phyloP scores from a whole-genome alignment of 192 early-diverging fungal species.

The Thoreauomyces humboldtii region DNA sequence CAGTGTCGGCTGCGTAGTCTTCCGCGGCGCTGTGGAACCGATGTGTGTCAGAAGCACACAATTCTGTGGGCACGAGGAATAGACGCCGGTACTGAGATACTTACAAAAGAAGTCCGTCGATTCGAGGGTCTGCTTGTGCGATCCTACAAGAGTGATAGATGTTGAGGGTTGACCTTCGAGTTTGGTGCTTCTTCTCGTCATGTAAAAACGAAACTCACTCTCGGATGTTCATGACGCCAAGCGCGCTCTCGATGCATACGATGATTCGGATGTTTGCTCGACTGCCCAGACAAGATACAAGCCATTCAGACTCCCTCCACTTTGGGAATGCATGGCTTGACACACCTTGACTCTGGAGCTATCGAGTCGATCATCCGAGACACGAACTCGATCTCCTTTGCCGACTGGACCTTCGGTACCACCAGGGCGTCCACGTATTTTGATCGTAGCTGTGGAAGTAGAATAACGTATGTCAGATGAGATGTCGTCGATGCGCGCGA shows the following conservation, averaged over 20 bases:
- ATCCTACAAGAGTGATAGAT: constrained; percentile 51
- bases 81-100: not conserved
- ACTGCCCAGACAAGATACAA: constrained; percentile 25
- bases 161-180: too few relatives aligned
- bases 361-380: constrained; percentile 68
- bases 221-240: constrained; percentile 75
- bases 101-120: constrained; percentile 71
- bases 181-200: not conserved
- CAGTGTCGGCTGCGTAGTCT: constrained; percentile 90
- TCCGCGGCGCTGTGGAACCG: constrained; percentile 68
- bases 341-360: constrained; percentile 50
- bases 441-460: constrained; percentile 44
- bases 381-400: constrained; percentile 75
- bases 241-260: constrained; percentile 85
- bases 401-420: constrained; percentile 84
- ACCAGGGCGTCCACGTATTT: constrained; percentile 60
- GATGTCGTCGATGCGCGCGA: too few relatives aligned
- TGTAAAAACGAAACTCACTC: constrained; percentile 18
- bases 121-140: constrained; percentile 64
- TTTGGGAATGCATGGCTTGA: not conserved
- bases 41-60: not conserved
- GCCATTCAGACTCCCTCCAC: not conserved
- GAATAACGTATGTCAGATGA: not conserved
- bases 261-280: constrained; percentile 73
- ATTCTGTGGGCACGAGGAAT: not conserved